phyloP scores from a whole-genome alignment of 2,329 filamentous ascomycete species.

The Pyrenophora tritici-repentis region DNA sequence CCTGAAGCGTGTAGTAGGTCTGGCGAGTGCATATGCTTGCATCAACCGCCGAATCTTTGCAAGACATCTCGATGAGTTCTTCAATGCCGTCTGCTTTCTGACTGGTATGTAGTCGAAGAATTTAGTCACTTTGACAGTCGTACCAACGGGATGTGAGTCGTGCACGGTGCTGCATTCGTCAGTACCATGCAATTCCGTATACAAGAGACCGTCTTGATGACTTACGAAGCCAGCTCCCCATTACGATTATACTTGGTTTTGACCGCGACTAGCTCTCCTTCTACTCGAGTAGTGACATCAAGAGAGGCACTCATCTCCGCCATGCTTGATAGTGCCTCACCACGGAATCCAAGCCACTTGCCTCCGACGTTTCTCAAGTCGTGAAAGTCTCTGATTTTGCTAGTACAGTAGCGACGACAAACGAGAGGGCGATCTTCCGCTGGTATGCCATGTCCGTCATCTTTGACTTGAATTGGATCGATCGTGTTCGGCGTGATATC shows the following conservation, averaged over 20 bases:
- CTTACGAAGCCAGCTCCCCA: constrained; percentile 55
- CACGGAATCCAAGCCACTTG: constrained; percentile 73
- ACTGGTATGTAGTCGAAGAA: constrained; percentile 68
- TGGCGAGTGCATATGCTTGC: constrained; percentile 68
- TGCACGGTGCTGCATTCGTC: constrained; percentile 30
- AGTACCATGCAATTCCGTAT: background rate
- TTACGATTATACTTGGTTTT: constrained; percentile 56
- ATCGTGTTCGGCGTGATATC: constrained; percentile 68
- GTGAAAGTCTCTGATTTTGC: constrained; percentile 69
- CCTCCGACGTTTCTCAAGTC: constrained; percentile 64
- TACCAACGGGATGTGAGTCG: constrained; percentile 67
- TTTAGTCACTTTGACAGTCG: constrained; percentile 65
- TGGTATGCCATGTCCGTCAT: constrained; percentile 72
- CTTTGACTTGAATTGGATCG: constrained; percentile 67
- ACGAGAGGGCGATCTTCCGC: constrained; percentile 65
- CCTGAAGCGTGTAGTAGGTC: constrained; percentile 64
- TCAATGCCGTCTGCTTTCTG: constrained; percentile 62
- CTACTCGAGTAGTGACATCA: constrained; percentile 66
- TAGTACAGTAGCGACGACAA: constrained; percentile 72
- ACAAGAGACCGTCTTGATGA: background rate
- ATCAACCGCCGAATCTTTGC: constrained; percentile 64
- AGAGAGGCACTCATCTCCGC: constrained; percentile 63
- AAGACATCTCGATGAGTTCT: constrained; percentile 62
- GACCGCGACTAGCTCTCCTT: constrained; percentile 64
- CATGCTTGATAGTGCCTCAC: constrained; percentile 71